Percentiles rank a stretch among this genome's conserved stretches.
Conservation (phyloP, 169 alveolate species). For the Perkinsus chesapeaki region DNA sequence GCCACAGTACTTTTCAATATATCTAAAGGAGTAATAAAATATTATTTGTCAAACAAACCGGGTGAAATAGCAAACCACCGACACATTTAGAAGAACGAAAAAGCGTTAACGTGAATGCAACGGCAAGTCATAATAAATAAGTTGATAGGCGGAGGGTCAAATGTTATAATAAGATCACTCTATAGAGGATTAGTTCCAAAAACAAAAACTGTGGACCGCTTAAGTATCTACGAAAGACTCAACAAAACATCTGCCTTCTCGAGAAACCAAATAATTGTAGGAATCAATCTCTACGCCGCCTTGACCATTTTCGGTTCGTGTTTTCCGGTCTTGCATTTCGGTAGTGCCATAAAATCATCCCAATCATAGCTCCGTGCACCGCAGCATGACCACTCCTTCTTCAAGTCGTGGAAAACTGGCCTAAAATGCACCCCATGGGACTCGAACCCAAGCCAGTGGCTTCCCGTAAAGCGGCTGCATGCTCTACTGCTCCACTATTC, state of each 20-base stretch:
- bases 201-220: no score
- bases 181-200: no score
- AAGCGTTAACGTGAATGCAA: no score
- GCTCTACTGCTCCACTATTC: not conserved
- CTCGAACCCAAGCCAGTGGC: not conserved
- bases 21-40: no score
- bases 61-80: no score
- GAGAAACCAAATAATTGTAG: not conserved
- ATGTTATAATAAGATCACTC: no score
- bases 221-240: no score
- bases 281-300: not conserved
- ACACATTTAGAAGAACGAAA: no score
- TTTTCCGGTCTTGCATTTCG: constrained; percentile 23
- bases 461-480: not conserved
- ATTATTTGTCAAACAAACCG: no score
- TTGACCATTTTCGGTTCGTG: constrained; percentile 4
- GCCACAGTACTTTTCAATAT: no score
- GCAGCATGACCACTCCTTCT: constrained; percentile 32
- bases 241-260: not conserved
- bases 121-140: no score
- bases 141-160: no score
- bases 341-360: constrained; percentile 25
- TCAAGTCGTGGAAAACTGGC: constrained; percentile 20
- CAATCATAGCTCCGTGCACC: constrained; percentile 19
- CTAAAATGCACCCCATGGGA: constrained; percentile 14